Base-by-base conservation (phyloP, 306 rosid genomes). In the Mimosa pudica region DNA sequence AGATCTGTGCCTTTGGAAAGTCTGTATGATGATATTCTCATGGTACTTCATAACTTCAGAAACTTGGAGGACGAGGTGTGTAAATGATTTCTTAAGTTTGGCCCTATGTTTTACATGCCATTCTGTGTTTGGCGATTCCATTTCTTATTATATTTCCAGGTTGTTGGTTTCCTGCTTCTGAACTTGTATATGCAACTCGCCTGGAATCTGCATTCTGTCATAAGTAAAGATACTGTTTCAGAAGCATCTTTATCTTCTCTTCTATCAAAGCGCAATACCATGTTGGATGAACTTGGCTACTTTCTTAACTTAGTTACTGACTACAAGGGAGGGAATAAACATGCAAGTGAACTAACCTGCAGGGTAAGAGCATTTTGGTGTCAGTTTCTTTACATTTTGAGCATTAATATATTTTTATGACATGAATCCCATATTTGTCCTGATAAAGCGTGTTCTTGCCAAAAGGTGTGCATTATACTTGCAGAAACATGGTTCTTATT, bases 61-160 rank as follows among this genome's bases (percentile, higher is more conserved):
- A 88, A 84, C 84, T 46, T 90, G 88, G 97, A 90, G 77, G 90
- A 89, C 60, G 93, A 95, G 98, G 98, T 92, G 70, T 62, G 89
- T 80, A 65, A 76, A 75, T 77, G 77, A 62, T 78, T 76, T 42
- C 76, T 87, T 77, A 51, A 72, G 20, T 73, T 42, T 16, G 54
- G 54, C 70, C 33, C 82, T 83, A 63, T 65, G 48, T 78, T 78
- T 70, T 61, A 30, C 44, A 16, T 54, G 66, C 42, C 41, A 62
- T 41, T 68, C 63, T 70, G 47, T 71, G 49, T 80, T 82, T 81
- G 63, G 55, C 77, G n/a, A 66, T 68, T 83, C 81, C 54, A 54
- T 80, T 79, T 68, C 77, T 89, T 79, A 60, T 76, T 68, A 35
- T 87, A 70, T 66, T 75, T 49, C 42, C 92, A 95, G 98, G 98